A percentile compares a stretch with the other conserved stretches of the same genome.
Conservation (phyloP, 2,329 filamentous ascomycete species). For the Acarospora socialis region DNA sequence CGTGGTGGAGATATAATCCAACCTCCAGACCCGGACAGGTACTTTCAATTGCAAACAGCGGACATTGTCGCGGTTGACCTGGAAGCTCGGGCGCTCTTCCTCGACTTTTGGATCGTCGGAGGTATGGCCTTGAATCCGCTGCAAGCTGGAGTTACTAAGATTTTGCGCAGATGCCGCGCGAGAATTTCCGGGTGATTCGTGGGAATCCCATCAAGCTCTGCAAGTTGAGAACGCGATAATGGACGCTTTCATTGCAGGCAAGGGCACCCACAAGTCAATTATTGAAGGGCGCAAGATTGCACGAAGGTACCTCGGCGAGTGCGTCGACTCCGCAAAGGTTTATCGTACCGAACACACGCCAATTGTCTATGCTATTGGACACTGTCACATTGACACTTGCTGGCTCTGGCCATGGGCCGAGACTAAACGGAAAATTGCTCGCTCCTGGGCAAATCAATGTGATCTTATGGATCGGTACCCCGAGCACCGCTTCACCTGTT, state of each 20-base stretch:
- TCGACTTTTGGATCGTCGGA: conserved; percentile 91
- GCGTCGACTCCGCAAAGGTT: conserved; percentile 69
- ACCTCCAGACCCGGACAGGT: conserved; percentile 72
- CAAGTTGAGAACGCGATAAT: conserved; percentile 79
- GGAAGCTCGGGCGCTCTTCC: conserved; percentile 65
- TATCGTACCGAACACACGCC: conserved; percentile 63
- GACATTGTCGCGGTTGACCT: conserved; percentile 83
- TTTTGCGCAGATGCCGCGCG: conserved; percentile 56
- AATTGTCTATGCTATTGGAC: conserved; percentile 76
- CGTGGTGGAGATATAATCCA: conserved; percentile 74
- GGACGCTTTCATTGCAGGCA: conserved; percentile 70
- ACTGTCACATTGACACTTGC: conserved; percentile 96
- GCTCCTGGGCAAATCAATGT: conserved; percentile 95
- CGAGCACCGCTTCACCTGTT: conserved; percentile 82
- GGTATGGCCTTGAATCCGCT: conserved; percentile 19
- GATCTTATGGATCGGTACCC: conserved; percentile 90
- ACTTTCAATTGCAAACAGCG: conserved; percentile 61
- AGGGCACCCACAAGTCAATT: conserved; percentile 59
- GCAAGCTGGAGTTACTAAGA: background rate
- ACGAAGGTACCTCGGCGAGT: conserved; percentile 63
- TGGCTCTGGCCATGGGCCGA: conserved; percentile 99
- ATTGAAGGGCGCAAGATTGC: conserved; percentile 70
- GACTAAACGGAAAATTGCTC: conserved; percentile 88
- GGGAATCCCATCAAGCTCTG: conserved; percentile 76
- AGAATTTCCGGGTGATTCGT: conserved; percentile 78